These are phyloP conservation scores for Teratosphaeria gauchensis DNA, from an alignment of 2,329 filamentous ascomycete genomes.

Conservation along the genomic window DNA sequence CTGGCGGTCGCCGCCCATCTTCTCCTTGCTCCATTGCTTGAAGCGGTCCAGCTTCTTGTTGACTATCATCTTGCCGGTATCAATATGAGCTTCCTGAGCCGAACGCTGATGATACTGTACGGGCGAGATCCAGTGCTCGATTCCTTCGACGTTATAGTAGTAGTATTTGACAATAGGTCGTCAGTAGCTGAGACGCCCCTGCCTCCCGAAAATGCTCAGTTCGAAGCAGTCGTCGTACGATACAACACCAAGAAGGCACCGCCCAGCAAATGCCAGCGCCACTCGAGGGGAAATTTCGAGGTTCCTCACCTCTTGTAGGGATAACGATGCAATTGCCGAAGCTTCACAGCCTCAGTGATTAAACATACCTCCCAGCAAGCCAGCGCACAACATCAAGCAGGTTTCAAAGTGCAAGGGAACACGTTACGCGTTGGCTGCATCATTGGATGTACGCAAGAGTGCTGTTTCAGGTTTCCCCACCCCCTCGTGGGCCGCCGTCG, in stretches of 20 bases:
- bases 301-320: background rate
- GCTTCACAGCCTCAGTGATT: background rate
- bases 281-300: background rate
- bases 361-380: background rate
- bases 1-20: constrained; percentile 86
- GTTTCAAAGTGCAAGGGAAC: background rate
- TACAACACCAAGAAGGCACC: background rate
- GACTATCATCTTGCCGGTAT: constrained; percentile 38
- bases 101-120: background rate
- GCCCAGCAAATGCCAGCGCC: background rate
- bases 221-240: background rate
- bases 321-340: background rate
- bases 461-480: background rate
- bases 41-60: constrained; percentile 89
- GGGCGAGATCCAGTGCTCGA: background rate
- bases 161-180: background rate
- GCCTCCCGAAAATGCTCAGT: background rate
- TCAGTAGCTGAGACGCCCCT: background rate
- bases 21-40: constrained; percentile 96
- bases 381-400: background rate
- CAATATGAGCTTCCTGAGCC: background rate
- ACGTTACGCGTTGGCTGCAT: background rate
- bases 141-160: background rate
- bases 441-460: background rate
- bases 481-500: background rate